Base-by-base conservation (phyloP, 495 filamentous ascomycete genomes). In the Penicillium arizonense region DNA sequence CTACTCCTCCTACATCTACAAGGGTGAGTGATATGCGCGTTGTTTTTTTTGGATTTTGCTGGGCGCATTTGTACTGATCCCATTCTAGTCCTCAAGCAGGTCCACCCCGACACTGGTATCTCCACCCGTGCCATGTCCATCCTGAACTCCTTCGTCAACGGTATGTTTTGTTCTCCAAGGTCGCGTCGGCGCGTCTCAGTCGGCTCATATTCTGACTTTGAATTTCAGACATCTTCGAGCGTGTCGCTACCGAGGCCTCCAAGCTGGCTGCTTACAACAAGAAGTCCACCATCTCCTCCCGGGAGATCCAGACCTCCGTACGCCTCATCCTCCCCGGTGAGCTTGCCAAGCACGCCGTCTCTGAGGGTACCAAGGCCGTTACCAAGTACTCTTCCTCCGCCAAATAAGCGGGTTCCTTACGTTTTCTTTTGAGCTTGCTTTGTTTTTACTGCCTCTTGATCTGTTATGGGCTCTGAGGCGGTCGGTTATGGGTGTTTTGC, bases 261-360 rank as follows among this genome's bases (percentile, higher is more conserved):
- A 98, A 98, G 87, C 85, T 98, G 42, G 94, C 94, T 61, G 95
- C 94, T 47, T 98, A 98, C 83, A 98, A 98, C 87, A 98, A 98
- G 89, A 98, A 98, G 83, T 97, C 93, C 40, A 98, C 94, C 76
- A 98, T 98, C 80, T 97, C 94, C 21, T 96, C 93, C 57, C 87
- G 94, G 71, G 94, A 98, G 79, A 98, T 98, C 71, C 94, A 98
- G 84, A 98, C 94, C 62, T 98, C 94, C 57, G 94, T 98, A 59
- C 87, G 94, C 53, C 86, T 98, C 38, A 98, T 98, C 74, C 89
- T 98, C 16, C 94, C 94, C 36, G 94, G 94, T 75, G 94, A 98
- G 82, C 83, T 98, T 52, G 94, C 94, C 70, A 98, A 98, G 87
- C 94, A 98, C 77, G 94, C 94, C 64, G 94, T 98, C 26, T 98